A percentile compares a stretch with the other conserved stretches of the same genome.
These are phyloP conservation scores for Argentina anserina DNA, from an alignment of 306 rosid species.

Conservation along the genomic window DNA sequence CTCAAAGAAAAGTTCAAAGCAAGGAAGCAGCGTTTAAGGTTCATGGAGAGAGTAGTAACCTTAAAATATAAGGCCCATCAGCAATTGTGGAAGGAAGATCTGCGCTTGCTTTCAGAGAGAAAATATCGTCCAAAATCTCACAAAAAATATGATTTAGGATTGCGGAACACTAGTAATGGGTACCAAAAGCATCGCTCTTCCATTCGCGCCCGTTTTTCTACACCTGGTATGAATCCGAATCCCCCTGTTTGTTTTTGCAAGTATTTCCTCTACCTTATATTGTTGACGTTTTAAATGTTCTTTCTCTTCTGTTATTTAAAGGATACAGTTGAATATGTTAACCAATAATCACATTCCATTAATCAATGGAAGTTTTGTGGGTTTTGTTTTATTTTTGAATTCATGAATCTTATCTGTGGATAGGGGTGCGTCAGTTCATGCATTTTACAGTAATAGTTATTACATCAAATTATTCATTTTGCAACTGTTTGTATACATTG, in stretches of 20 bases:
- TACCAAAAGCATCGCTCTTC: conserved; percentile 78
- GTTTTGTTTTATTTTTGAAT: background rate
- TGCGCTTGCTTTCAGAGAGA: conserved; percentile 51
- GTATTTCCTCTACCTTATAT: background rate
- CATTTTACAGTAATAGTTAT: background rate
- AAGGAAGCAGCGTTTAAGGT: conserved; percentile 54
- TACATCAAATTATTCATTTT: background rate
- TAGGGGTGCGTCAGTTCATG: background rate
- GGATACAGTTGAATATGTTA: background rate
- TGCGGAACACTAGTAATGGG: conserved; percentile 46
- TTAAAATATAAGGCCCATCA: conserved; percentile 75
- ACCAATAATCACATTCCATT: no score
- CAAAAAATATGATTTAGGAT: conserved; percentile 60
- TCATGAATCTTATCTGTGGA: background rate
- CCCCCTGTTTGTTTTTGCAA: background rate
- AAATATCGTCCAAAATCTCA: conserved; percentile 70
- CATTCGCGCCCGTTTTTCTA: conserved; percentile 57
- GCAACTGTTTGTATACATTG: background rate
- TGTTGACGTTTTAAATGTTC: background rate
- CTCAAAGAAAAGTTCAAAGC: conserved; percentile 50
- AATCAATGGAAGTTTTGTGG: background rate
- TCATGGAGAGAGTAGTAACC: conserved; percentile 73
- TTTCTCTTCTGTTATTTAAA: background rate
- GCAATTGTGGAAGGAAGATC: conserved; percentile 82
- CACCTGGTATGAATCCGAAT: conserved; percentile 51